phyloP scores from a whole-genome alignment of 176 grass and related monocot genomes.

The Dendrocalamus sinicus region DNA sequence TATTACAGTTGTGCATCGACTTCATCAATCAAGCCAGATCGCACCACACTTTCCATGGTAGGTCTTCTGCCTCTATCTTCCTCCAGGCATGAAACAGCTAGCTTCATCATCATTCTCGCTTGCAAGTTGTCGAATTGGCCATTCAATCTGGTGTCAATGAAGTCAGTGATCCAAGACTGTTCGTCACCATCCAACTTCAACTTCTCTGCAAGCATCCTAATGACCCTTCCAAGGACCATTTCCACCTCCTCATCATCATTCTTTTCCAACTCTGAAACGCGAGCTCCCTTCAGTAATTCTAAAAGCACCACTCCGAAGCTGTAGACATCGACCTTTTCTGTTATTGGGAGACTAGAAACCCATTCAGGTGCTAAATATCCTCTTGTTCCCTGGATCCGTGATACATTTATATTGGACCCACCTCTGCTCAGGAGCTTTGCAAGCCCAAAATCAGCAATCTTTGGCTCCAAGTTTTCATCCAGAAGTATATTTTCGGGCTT shows the following conservation, averaged over 20 bases:
- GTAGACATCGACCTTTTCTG: slow-evolving; percentile 61
- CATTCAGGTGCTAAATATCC: slow-evolving; percentile 62
- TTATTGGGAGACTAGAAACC: slow-evolving; percentile 53
- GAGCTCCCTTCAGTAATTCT: slow-evolving; percentile 42
- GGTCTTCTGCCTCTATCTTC: slow-evolving; percentile 48
- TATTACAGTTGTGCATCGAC: background rate
- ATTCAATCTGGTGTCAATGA: slow-evolving; percentile 37
- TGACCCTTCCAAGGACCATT: slow-evolving; percentile 29
- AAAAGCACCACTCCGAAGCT: slow-evolving; percentile 58
- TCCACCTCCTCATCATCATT: slow-evolving; percentile 34
- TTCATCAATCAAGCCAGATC: slow-evolving; percentile 44
- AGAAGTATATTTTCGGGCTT: too few species aligned
- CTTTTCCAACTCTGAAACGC: slow-evolving; percentile 35
- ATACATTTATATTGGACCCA: slow-evolving; percentile 40
- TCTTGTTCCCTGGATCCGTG: slow-evolving; percentile 52
- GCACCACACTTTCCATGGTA: slow-evolving; percentile 33
- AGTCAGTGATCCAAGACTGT: slow-evolving; percentile 30
- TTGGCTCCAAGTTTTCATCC: too few species aligned
- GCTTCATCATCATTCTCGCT: background rate
- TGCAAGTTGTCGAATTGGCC: background rate
- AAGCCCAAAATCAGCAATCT: background rate
- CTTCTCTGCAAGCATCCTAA: slow-evolving; percentile 35
- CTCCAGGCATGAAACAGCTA: slow-evolving; percentile 45
- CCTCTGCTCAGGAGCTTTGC: slow-evolving; percentile 41
- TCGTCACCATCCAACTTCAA: slow-evolving; percentile 9